These are phyloP conservation scores for Penicillium lividum DNA, from an alignment of 495 filamentous ascomycete genomes.

Conservation along the genomic window DNA sequence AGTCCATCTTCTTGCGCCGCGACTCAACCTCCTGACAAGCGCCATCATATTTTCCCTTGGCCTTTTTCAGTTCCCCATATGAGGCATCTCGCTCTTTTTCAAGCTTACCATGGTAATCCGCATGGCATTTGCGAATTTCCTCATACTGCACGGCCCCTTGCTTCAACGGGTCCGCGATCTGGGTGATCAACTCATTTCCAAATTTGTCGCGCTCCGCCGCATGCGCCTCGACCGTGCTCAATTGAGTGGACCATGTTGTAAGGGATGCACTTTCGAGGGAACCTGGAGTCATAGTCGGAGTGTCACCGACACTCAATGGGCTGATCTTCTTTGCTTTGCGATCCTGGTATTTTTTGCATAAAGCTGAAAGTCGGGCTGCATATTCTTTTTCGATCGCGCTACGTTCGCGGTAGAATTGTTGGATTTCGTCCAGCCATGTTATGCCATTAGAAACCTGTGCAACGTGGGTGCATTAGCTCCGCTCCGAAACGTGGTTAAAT, in stretches of 20 bases:
- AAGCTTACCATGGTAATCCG: slow-evolving; percentile 82
- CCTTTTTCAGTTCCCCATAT: slow-evolving; percentile 85
- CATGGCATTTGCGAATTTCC: slow-evolving; percentile 88
- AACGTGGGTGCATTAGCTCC: slow-evolving; percentile 32
- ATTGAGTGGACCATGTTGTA: slow-evolving; percentile 94
- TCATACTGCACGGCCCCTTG: slow-evolving; percentile 72
- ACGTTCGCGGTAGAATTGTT: slow-evolving; percentile 94
- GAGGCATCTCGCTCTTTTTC: slow-evolving; percentile 83
- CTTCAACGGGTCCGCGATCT: slow-evolving; percentile 85
- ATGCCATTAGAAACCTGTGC: slow-evolving; percentile 76
- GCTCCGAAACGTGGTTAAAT: slow-evolving; percentile 18
- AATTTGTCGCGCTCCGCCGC: slow-evolving; percentile 88
- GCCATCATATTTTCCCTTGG: slow-evolving; percentile 89
- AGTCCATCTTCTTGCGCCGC: slow-evolving; percentile 90
- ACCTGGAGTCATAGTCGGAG: slow-evolving; percentile 87
- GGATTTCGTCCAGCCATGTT: slow-evolving; percentile 92
- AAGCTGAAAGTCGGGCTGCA: slow-evolving; percentile 74
- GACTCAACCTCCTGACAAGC: slow-evolving; percentile 94
- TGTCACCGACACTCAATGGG: slow-evolving; percentile 90
- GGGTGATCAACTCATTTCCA: slow-evolving; percentile 68
- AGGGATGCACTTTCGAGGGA: slow-evolving; percentile 94
- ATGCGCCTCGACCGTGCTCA: slow-evolving; percentile 82
- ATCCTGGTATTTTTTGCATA: slow-evolving; percentile 95
- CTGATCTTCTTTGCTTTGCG: slow-evolving; percentile 92
- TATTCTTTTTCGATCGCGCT: slow-evolving; percentile 96